Evolutionary conservation across 768 basidiomycete species (phyloP).

Genomic region (Flagelloscypha sp.): DNA sequence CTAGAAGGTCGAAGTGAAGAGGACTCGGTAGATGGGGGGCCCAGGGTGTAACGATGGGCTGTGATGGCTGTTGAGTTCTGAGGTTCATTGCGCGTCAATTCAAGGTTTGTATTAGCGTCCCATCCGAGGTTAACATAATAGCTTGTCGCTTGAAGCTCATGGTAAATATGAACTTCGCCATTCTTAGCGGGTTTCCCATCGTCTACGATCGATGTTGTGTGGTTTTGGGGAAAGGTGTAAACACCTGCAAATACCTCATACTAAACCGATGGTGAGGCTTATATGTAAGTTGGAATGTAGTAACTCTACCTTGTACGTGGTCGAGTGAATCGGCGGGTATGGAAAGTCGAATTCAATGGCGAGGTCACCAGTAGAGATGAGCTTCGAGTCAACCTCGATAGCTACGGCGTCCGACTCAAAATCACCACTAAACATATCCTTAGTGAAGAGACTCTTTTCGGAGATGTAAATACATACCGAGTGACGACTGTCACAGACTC

Average conservation of each 20-base stretch:
- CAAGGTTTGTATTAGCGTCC: too few species aligned
- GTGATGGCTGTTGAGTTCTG: too few species aligned
- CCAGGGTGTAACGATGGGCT: constrained; percentile 40
- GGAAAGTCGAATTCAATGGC: background rate
- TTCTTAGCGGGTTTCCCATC: background rate
- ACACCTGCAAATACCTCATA: too few species aligned
- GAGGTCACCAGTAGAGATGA: too few species aligned
- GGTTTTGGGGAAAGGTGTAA: background rate
- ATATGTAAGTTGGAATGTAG: too few species aligned
- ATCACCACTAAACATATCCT: too few species aligned
- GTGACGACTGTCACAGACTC: constrained; percentile 27
- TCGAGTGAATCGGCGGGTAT: background rate
- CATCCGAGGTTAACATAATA: constrained; percentile 1
- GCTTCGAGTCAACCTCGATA: too few species aligned
- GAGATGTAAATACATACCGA: too few species aligned
- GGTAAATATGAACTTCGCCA: background rate
- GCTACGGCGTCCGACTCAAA: too few species aligned
- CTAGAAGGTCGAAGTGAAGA: constrained; percentile 28
- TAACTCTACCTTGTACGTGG: constrained; percentile 1
- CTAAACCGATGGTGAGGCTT: too few species aligned
- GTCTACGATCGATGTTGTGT: background rate
- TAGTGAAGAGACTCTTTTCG: too few species aligned
- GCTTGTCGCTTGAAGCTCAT: background rate
- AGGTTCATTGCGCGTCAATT: too few species aligned
- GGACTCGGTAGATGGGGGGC: constrained; percentile 18